A percentile compares a stretch with the other conserved stretches of the same genome.
Conservation (phyloP, 2,329 filamentous ascomycete species). For the Metarhizium humberi region DNA sequence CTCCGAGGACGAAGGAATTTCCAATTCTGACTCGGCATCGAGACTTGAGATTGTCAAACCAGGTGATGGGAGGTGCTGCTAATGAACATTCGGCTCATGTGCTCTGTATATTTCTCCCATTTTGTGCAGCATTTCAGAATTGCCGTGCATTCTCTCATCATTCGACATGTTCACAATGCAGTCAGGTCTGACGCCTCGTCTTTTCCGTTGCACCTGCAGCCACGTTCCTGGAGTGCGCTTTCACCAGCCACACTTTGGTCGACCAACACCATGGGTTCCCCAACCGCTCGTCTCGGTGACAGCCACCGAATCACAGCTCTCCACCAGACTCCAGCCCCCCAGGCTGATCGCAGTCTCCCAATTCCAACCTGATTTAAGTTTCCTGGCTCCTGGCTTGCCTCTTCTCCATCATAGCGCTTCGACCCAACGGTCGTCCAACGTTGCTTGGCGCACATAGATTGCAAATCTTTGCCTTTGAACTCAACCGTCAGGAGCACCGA, state of each 20-base stretch:
- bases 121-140: no score
- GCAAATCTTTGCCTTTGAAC: neutral
- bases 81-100: no score
- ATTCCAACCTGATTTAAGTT: neutral
- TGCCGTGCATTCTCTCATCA: no score
- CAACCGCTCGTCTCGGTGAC: conserved; percentile 1
- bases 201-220: neutral
- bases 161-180: no score
- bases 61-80: no score
- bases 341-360: neutral
- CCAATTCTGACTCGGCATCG: neutral
- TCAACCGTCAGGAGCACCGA: neutral
- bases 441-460: neutral
- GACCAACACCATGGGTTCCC: neutral
- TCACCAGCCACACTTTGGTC: neutral
- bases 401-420: neutral
- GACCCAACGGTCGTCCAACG: neutral
- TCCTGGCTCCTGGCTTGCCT: neutral
- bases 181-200: no score
- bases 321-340: neutral
- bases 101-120: no score
- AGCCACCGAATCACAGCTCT: conserved; percentile 9
- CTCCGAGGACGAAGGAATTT: no score
- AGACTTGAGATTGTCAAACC: no score
- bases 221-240: neutral